Evolutionary conservation across 1,139 yeast genomes (phyloP).

Genomic region (Yamadazyma triangularis): DNA sequence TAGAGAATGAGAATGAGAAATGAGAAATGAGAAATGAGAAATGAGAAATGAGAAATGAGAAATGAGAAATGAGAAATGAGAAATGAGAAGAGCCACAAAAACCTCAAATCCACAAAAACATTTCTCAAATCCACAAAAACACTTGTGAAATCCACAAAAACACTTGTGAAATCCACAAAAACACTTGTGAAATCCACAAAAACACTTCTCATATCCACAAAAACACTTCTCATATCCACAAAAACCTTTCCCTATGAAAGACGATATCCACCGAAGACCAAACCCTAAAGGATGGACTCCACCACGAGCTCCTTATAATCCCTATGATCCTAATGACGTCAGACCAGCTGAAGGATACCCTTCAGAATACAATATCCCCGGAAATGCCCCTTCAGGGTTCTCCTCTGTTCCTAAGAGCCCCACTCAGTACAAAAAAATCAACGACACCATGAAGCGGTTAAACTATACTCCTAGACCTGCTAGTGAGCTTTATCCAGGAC

Average conservation of each 20-base stretch:
- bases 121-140: too few species aligned
- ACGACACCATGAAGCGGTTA: conserved; percentile 67
- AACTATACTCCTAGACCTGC: conserved; percentile 79
- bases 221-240: too few species aligned
- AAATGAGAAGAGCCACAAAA: too few species aligned
- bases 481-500: conserved; percentile 73
- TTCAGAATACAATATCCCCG: conserved; percentile 63
- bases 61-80: too few species aligned
- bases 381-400: conserved; percentile 50
- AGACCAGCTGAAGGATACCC: conserved; percentile 87
- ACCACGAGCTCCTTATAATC: conserved; percentile 81
- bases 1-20: background rate
- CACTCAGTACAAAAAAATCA: conserved; percentile 63
- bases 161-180: conserved; percentile 1
- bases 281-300: conserved; percentile 82
- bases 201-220: too few species aligned
- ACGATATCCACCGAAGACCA: conserved; percentile 48
- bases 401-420: conserved; percentile 64
- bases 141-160: too few species aligned
- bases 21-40: background rate
- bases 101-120: too few species aligned
- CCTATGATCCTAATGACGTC: conserved; percentile 72
- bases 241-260: too few species aligned
- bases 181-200: too few species aligned
- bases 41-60: too few species aligned